These are phyloP conservation scores for Haplosporangium gracile DNA, from an alignment of 192 early-diverging fungal genomes.

Conservation along the genomic window DNA sequence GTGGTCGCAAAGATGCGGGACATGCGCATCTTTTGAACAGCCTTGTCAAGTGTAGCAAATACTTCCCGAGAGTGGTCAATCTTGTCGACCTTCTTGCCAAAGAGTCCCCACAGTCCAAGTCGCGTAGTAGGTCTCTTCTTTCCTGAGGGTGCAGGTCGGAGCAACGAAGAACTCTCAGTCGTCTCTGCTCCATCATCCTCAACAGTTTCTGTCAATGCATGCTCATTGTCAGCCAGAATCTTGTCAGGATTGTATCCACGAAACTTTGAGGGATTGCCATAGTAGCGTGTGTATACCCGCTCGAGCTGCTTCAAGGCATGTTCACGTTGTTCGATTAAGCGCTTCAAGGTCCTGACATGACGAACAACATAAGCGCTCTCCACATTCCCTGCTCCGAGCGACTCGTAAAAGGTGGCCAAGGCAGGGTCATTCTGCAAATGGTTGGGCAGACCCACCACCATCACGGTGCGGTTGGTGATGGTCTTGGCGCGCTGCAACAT, in stretches of 20 bases:
- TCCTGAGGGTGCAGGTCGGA: background rate
- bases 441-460: slow-evolving; percentile 76
- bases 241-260: slow-evolving; percentile 72
- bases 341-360: slow-evolving; percentile 68
- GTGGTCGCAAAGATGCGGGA: slow-evolving; percentile 55
- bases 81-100: slow-evolving; percentile 75
- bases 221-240: slow-evolving; percentile 34
- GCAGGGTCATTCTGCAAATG: slow-evolving; percentile 64
- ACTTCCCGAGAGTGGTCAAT: slow-evolving; percentile 72
- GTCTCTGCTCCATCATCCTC: background rate
- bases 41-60: slow-evolving; percentile 68
- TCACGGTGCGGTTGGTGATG: slow-evolving; percentile 71
- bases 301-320: slow-evolving; percentile 69
- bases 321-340: slow-evolving; percentile 68
- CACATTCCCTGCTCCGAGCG: slow-evolving; percentile 69
- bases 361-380: slow-evolving; percentile 74
- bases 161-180: slow-evolving; percentile 5
- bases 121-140: slow-evolving; percentile 58
- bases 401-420: slow-evolving; percentile 77
- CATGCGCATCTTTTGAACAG: slow-evolving; percentile 65
- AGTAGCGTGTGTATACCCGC: slow-evolving; percentile 64
- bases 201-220: background rate
- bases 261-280: slow-evolving; percentile 78
- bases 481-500: slow-evolving; percentile 55
- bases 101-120: slow-evolving; percentile 57